Base-by-base conservation (phyloP, 129 eudicot genomes). In the Flaveria bidentis region DNA sequence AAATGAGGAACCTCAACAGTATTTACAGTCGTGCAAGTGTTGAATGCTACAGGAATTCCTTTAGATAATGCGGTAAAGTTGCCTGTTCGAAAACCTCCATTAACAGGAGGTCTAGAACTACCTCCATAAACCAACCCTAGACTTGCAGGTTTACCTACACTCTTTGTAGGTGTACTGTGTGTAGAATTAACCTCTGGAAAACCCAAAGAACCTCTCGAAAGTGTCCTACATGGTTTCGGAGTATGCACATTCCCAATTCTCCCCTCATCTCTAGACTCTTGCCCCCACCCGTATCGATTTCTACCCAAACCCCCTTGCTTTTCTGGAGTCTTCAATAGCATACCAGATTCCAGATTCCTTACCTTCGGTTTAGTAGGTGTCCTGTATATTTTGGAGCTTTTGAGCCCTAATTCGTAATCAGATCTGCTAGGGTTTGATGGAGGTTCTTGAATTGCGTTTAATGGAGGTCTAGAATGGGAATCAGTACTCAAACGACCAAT, bases 1-100 rank as follows among this genome's bases (percentile, higher is more conserved):
- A 90, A 93, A 88, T 86, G 89, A 2, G 96, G 95, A 63, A 90
- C 96, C 33, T 93, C 92, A n/a, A 83, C 83, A 4, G 90, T 70
- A 84, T 86, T 85, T 69, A 88, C 90, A 71, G 82, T 82, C 41
- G 84, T 75, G n/a, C 67, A 39, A 7, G 57, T 72, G 50, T 36
- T 86, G 73, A 82, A 77, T 17, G 84, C 71, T 55, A 86, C 84
- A 6, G 97, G 89, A 49, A 86, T 70, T 66, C 98, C 92, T 85
- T 76, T 90, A 4, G 95, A 83, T 69, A 88, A 74, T 1, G 95
- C 97, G 0, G 87, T 74, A 78, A 75, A 86, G 79, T 76, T 88
- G 9, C 84, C 72, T 7, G 45, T 78, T 2, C 92, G 80, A 7
- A 86, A 45, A 79, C 85, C 85, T 18, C 85, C 86, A 80, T 23